Conservation (phyloP, 257 asterid species). For the Ehretia macrophylla region DNA sequence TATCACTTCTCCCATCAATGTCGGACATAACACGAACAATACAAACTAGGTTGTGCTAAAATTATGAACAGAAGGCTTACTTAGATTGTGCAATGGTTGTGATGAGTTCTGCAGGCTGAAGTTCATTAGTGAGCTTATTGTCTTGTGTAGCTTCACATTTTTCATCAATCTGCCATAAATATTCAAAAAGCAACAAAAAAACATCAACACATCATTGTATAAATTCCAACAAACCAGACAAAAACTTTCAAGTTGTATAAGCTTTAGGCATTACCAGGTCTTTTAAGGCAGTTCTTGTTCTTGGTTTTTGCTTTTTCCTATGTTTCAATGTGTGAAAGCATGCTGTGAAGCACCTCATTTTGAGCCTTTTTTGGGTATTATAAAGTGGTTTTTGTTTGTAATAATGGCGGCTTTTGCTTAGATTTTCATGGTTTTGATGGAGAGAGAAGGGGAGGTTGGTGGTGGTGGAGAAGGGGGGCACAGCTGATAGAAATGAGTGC, state of each 20-base stretch:
- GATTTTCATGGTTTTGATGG: background rate
- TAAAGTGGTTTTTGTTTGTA: constrained; percentile 1
- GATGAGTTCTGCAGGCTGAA: background rate
- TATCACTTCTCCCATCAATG: background rate
- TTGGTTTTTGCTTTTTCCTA: background rate
- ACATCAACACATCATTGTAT: background rate
- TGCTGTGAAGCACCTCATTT: background rate
- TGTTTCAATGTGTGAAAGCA: background rate
- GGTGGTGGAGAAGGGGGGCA: background rate
- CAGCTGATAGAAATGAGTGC: background rate
- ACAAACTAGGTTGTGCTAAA: background rate
- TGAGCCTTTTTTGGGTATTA: background rate
- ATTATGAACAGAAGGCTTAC: background rate
- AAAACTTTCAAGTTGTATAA: background rate
- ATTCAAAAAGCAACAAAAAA: background rate
- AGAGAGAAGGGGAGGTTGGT: background rate
- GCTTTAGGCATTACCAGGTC: background rate
- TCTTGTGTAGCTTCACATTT: background rate
- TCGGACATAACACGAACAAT: background rate
- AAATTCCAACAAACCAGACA: background rate
- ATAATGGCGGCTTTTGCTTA: background rate
- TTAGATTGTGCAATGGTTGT: background rate
- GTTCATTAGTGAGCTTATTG: background rate
- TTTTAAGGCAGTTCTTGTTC: background rate
- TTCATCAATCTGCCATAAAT: background rate